Evolutionary conservation across 163 green algal species (phyloP), one percentile per base, ranked within the genome.

Genomic region (Trebouxiophyceae sp.): DNA sequence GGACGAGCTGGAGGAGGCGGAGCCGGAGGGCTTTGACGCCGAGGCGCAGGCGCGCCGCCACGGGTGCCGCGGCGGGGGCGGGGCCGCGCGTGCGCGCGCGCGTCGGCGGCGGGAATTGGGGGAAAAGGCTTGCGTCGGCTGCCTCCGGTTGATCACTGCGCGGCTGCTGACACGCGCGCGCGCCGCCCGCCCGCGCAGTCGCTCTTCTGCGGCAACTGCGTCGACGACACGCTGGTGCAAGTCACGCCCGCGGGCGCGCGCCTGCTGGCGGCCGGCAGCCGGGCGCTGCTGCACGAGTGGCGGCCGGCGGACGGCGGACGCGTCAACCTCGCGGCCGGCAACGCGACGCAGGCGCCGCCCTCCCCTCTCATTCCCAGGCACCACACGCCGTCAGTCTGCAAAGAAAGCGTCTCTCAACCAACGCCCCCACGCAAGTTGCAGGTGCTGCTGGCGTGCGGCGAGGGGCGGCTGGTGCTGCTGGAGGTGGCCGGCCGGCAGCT

Each of bases 1-100:
- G 4, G 88, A 97, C 31, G 93, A 96, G 81, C 80, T 99, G 33
- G 93, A 95, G 22, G 93, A 95, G 67, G 83, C 79, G 0, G 83
- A 90, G 6, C 69, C 97, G 0, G 23, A 65, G 4, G 93, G 93
- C 32, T 96, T 98, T 66, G 81, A 95, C 54, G 55, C 56, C 5
- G 30, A 78, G 2, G 70, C 76, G 1, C 77, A 81, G 71, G 77
- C 77, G 57, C 8, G 24, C 23, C 5, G 39, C n/a, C 39, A 50
- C 8, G 16, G 8, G 16, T 50, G 8, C 16, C 8, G 39, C 39
- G 8, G 39, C 39, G 39, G 39, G 8, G 39, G 16, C n/a, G n/a
- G n/a, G n/a, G n/a, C n/a, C n/a, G 26, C 23, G 5, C 4, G 44
- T 65, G 29, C 55, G 45, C 20, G 45, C 45, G 45, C 20, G 45